These are phyloP conservation scores for Hymenotorrendiella dingleyae DNA, from an alignment of 2,329 filamentous ascomycete species.

Conservation along the genomic window DNA sequence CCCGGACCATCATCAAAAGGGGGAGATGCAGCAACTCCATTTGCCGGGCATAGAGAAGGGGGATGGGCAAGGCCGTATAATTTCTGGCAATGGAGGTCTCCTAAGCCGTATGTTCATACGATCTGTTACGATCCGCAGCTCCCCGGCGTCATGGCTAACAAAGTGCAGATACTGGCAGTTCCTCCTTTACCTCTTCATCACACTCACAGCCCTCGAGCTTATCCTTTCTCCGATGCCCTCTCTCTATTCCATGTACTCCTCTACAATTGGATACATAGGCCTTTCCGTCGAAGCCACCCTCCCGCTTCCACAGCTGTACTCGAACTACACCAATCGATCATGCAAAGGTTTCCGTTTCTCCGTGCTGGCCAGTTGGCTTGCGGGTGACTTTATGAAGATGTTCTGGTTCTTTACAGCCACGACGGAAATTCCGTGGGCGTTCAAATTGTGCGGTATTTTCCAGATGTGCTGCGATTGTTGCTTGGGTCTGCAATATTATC, in stretches of 20 bases:
- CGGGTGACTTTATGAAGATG: constrained; percentile 82
- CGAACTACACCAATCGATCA: constrained; percentile 62
- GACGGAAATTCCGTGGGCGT: constrained; percentile 66
- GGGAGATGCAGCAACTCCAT: constrained; percentile 56
- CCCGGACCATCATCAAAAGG: constrained; percentile 53
- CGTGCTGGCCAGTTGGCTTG: constrained; percentile 70
- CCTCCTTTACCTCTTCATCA: constrained; percentile 59
- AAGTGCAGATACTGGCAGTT: constrained; percentile 71
- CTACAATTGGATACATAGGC: constrained; percentile 66
- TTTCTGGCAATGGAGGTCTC: constrained; percentile 77
- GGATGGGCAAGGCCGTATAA: constrained; percentile 56
- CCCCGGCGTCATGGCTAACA: too few relatives aligned
- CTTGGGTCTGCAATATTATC: constrained; percentile 66
- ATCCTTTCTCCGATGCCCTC: constrained; percentile 52
- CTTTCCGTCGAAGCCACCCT: constrained; percentile 76
- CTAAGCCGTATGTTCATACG: constrained; percentile 53
- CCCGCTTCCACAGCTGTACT: constrained; percentile 70
- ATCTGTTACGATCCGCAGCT: too few relatives aligned
- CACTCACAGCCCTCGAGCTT: constrained; percentile 59
- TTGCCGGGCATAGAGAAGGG: constrained; percentile 39
- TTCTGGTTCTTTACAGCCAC: constrained; percentile 74
- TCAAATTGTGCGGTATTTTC: constrained; percentile 78
- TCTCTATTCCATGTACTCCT: constrained; percentile 61
- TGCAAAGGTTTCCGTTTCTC: constrained; percentile 74
- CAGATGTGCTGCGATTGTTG: constrained; percentile 72